Evolutionary conservation across 2,329 filamentous ascomycete genomes (phyloP), one percentile per base, ranked within the genome.

Genomic region (Fusarium illudens): DNA sequence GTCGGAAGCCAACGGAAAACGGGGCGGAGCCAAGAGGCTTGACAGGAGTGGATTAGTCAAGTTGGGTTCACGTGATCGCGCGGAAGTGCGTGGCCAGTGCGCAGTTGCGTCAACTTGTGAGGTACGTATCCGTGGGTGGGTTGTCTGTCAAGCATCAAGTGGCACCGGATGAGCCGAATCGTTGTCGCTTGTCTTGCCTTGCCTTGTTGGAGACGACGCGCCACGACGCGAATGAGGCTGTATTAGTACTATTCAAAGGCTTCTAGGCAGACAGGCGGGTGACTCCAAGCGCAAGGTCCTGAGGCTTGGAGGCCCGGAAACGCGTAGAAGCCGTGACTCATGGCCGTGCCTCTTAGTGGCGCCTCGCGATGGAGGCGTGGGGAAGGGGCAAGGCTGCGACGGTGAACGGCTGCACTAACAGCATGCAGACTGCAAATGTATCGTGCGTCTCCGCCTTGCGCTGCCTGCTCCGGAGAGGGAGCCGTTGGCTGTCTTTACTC

Each of bases 31-130:
- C 58, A 48, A 62, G 29, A 70, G 72, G 72, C 63, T 66, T 69
- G 64, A 61, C 62, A 49, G 46, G 52, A 15, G 32, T 42, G 56
- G 60, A 75, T 78, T 77, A 78, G 76, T 78, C 73, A 76, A 66
- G 27, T 6, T 1, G 1, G 0, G 9, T 44, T 44, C 75, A 78
- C 76, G 76, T 78, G 76, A 75, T 36, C 44, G 37, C 66, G 66
- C 58, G 66, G 20, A 25, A 54, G 12, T 70, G 61, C 51, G 60
- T 72, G 67, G 73, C 65, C 68, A 58, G 58, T 71, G 69, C 63
- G n/a, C n/a, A n/a, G n/a, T n/a, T n/a, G n/a, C 39, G 22, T 44
- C 22, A 17, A 25, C 36, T 19, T 20, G 36, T 44, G 15, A 27
- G 39, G 39, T 44, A 44, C 39, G 39, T 37, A 37, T 19, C 33